A percentile compares a stretch with the other conserved stretches of the same genome.
phyloP scores from a whole-genome alignment of 2,329 filamentous ascomycete genomes.

The Fonsecaea pedrosoi region DNA sequence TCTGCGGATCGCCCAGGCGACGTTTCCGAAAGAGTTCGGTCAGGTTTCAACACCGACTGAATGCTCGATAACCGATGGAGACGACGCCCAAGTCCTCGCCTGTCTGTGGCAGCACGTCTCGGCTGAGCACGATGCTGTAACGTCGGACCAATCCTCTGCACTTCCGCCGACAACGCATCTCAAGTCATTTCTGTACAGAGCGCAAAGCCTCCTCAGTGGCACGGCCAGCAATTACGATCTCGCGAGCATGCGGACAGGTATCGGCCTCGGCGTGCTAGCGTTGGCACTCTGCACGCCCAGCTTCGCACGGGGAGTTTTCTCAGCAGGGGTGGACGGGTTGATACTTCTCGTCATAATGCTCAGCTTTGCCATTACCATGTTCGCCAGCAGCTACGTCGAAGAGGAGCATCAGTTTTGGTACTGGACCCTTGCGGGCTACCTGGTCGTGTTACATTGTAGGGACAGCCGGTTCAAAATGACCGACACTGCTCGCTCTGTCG shows the following conservation, averaged over 20 bases:
- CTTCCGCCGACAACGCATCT: constrained; percentile 11
- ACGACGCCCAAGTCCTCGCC: constrained; percentile 63
- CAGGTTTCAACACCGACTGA: constrained; percentile 32
- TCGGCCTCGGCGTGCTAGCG: constrained; percentile 47
- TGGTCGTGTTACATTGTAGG: constrained; percentile 51
- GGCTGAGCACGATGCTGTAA: constrained; percentile 10
- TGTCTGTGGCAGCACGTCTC: constrained; percentile 68
- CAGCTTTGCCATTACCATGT: constrained; percentile 87
- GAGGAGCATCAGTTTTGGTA: constrained; percentile 99
- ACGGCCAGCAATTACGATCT: constrained; percentile 94
- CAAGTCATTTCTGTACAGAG: constrained; percentile 67
- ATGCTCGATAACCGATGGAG: constrained; percentile 41
- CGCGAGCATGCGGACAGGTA: constrained; percentile 60
- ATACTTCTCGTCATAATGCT: constrained; percentile 61
- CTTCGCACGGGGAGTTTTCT: constrained; percentile 22
- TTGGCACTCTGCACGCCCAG: constrained; percentile 41
- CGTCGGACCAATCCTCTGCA: no score
- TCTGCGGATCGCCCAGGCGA: constrained; percentile 74
- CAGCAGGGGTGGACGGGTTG: constrained; percentile 30
- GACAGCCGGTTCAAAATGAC: constrained; percentile 21
- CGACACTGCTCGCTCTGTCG: neutral
- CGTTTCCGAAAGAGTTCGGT: constrained; percentile 63
- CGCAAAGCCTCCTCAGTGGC: constrained; percentile 81
- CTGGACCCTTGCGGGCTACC: constrained; percentile 69
- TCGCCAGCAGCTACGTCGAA: constrained; percentile 96